These are phyloP conservation scores for Volvariella surrecta DNA, from an alignment of 1,284 basidiomycete genomes.

Conservation along the genomic window DNA sequence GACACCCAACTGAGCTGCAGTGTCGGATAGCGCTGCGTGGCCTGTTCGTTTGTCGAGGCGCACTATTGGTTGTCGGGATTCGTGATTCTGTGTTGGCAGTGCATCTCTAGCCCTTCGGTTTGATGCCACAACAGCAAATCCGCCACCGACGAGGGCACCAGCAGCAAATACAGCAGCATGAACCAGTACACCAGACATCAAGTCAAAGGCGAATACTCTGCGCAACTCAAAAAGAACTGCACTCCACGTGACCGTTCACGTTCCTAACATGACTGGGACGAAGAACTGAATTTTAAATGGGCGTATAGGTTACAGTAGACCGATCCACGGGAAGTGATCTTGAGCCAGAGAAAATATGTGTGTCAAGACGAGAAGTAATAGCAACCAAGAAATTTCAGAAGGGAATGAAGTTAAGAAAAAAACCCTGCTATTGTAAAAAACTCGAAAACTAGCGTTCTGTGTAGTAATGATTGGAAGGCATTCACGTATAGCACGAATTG, in stretches of 20 bases:
- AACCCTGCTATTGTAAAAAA: no score
- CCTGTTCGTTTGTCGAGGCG: not conserved
- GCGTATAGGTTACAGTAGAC: not conserved
- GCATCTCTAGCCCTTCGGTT: constrained; percentile 19
- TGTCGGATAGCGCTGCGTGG: not conserved
- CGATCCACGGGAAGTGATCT: not conserved
- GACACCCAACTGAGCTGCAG: constrained; percentile 23
- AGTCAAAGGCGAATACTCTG: no score
- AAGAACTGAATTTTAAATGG: no score
- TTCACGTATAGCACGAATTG: no score
- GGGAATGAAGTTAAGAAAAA: no score
- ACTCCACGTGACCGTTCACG: no score
- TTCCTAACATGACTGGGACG: no score
- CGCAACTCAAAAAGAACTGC: no score
- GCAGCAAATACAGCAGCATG: constrained; percentile 67
- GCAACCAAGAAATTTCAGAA: no score
- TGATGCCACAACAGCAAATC: constrained; percentile 43
- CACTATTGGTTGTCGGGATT: not conserved
- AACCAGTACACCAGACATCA: constrained; percentile 32
- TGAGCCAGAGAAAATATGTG: not conserved
- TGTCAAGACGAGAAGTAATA: no score
- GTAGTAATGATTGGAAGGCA: no score
- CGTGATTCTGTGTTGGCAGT: constrained; percentile 9
- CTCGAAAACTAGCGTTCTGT: no score
- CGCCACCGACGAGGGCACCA: constrained; percentile 62